Conservation (phyloP, 192 early-diverging fungal genomes). For the Paraglomus brasilianum region DNA sequence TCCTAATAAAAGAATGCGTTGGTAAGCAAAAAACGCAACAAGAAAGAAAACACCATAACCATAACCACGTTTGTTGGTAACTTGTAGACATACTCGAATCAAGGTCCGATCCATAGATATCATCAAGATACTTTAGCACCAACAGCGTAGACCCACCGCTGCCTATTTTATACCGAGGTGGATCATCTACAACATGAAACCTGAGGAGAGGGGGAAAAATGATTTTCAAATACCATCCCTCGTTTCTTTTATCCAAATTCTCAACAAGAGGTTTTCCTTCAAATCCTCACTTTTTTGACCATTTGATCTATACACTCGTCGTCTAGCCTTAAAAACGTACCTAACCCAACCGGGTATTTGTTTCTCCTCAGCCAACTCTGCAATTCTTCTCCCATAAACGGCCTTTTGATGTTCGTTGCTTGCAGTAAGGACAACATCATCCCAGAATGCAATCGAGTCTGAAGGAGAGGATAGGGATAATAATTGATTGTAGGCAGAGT, state of each 20-base stretch:
- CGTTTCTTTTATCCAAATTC: not conserved
- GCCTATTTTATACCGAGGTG: conserved; percentile 39
- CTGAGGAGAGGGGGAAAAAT: conserved; percentile 6
- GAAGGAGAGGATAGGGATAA: too few species aligned
- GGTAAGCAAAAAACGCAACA: not conserved
- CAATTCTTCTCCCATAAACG: conserved; percentile 30
- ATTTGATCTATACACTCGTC: not conserved
- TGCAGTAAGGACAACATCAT: conserved; percentile 42
- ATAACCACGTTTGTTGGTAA: not conserved
- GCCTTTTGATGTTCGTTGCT: conserved; percentile 36
- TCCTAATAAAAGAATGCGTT: conserved; percentile 7
- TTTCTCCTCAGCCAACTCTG: conserved; percentile 4
- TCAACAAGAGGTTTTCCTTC: not conserved
- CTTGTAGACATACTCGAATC: conserved; percentile 10
- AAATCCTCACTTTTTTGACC: not conserved
- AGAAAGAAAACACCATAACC: not conserved
- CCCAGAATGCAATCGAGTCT: conserved; percentile 36
- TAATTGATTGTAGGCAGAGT: too few species aligned
- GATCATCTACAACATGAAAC: conserved; percentile 43
- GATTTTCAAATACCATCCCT: not conserved
- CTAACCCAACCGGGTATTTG: conserved; percentile 30
- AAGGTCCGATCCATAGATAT: conserved; percentile 28
- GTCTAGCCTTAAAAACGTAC: not conserved
- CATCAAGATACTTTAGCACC: conserved; percentile 33
- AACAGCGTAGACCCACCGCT: conserved; percentile 43